A percentile compares a stretch with the other conserved stretches of the same genome.
These are phyloP conservation scores for Podosphaera leucotricha DNA, from an alignment of 2,329 filamentous ascomycete genomes.

Conservation along the genomic window DNA sequence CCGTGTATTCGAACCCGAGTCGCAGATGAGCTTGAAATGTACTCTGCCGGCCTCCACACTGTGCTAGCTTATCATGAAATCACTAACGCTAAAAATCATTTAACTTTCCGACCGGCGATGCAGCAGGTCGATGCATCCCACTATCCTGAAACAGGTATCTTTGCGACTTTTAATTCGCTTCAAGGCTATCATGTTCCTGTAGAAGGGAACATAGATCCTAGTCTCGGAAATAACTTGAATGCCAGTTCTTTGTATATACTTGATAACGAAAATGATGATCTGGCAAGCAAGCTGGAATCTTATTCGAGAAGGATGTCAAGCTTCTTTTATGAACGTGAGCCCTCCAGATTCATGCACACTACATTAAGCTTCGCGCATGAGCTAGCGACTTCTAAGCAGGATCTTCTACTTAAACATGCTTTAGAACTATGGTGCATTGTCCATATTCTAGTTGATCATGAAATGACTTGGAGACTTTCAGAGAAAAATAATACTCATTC, in stretches of 20 bases:
- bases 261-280: slow-evolving; percentile 35
- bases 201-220: slow-evolving; percentile 17
- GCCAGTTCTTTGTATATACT: slow-evolving; percentile 25
- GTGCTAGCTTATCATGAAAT: slow-evolving; percentile 36
- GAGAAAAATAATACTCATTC: slow-evolving; percentile 5
- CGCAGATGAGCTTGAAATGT: slow-evolving; percentile 36
- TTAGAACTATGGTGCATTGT: slow-evolving; percentile 42
- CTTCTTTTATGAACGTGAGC: slow-evolving; percentile 33
- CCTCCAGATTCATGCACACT: slow-evolving; percentile 33
- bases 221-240: slow-evolving; percentile 14
- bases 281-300: slow-evolving; percentile 31
- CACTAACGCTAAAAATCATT: slow-evolving; percentile 27
- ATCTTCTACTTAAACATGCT: slow-evolving; percentile 31
- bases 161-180: slow-evolving; percentile 12
- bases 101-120: slow-evolving; percentile 23
- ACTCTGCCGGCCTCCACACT: slow-evolving; percentile 38
- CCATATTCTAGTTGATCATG: slow-evolving; percentile 36
- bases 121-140: slow-evolving; percentile 30
- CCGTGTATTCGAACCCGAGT: slow-evolving; percentile 39
- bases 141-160: slow-evolving; percentile 25
- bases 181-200: slow-evolving; percentile 8
- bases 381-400: slow-evolving; percentile 24
- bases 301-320: slow-evolving; percentile 36
- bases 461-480: slow-evolving; percentile 31
- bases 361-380: slow-evolving; percentile 27